Evolutionary conservation across 2,329 filamentous ascomycete genomes (phyloP).

Genomic region (Diaporthe sp.): DNA sequence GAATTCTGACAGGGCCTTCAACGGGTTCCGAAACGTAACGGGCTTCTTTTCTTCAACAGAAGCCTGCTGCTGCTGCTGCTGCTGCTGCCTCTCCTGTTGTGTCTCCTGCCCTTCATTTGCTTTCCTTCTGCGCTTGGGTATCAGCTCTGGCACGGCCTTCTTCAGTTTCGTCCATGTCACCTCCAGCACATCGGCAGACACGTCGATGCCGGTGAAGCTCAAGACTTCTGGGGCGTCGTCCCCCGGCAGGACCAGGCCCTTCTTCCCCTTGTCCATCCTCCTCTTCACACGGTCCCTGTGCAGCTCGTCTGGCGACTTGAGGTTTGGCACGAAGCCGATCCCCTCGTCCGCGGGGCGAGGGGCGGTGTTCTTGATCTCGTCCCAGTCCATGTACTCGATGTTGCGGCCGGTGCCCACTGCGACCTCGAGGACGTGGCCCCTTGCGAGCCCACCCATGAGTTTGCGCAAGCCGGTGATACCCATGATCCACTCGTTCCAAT

Average conservation of each 20-base stretch:
- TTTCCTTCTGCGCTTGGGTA: conserved; percentile 41
- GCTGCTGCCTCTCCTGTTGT: conserved; percentile 48
- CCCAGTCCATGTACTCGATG: conserved; percentile 71
- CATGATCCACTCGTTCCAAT: conserved; percentile 69
- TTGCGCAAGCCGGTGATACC: conserved; percentile 67
- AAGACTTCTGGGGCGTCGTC: conserved; percentile 54
- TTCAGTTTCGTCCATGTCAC: conserved; percentile 67
- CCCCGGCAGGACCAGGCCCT: conserved; percentile 40
- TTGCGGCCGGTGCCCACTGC: conserved; percentile 76
- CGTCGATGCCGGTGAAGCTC: conserved; percentile 74
- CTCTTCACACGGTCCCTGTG: conserved; percentile 44
- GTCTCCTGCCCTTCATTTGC: background rate
- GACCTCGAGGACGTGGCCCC: conserved; percentile 73
- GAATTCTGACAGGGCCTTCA: conserved; percentile 46
- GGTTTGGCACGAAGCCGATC: conserved; percentile 41
- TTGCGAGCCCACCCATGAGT: conserved; percentile 61
- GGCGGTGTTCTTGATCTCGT: conserved; percentile 51
- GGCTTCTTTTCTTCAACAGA: conserved; percentile 21
- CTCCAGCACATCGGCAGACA: conserved; percentile 72
- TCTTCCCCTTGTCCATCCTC: conserved; percentile 41
- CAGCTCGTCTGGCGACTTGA: conserved; percentile 43
- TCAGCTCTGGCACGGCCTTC: conserved; percentile 55
- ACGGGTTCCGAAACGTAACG: conserved; percentile 20
- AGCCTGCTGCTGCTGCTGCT: conserved; percentile 33
- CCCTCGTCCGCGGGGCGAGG: conserved; percentile 43